Base-by-base conservation (phyloP, 805 yeast genomes). In the Torulaspora delbrueckii region DNA sequence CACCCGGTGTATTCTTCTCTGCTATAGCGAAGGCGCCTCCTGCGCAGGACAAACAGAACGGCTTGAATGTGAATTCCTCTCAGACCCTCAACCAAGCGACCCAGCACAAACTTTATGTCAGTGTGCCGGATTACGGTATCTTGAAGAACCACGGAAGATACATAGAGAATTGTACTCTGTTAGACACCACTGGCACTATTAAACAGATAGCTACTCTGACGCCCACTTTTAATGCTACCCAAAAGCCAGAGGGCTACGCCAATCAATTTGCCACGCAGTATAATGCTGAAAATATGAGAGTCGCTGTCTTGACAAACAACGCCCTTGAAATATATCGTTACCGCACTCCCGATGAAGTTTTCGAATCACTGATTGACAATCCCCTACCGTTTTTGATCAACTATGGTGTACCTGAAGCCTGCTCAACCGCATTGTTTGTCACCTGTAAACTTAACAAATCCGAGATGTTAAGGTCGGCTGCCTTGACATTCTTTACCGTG, bases 251-350 rank as follows among this genome's bases (percentile, higher is more conserved):
- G 55, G 96, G 96, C 2, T 87, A 82, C 60, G 86, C 88, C 8
- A 90, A 91, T 61, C 81, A 81, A 48, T 80, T 86, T 65, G 95
- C 96, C 1, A 81, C 91, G 5, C 97, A 90, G 57, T 91, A 87
- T 59, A 77, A 81, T 13, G 66, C 77, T 14, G 72, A 74, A 14
- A 80, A 86, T 0, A 75, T 85, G 37, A 80, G 79, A 56, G 76
- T 90, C 59, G 96, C 96, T 0, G 81, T 91, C 1, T 70, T 93
- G 57, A 90, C 99, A 2, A 79, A 78, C 55, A 77, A 79, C 14
- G 89, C 96, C 2, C 78, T 91, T 30, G 82, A 82, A 56, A 74
- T 86, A 33, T 87, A 82, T 63, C 81, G 83, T 53, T 82, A 82
- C 55, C 77, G 88, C 62, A 83, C 89, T 2, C 93, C 96, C 5